phyloP scores from a whole-genome alignment of 805 yeast genomes.

The Sugiyamaella americana region DNA sequence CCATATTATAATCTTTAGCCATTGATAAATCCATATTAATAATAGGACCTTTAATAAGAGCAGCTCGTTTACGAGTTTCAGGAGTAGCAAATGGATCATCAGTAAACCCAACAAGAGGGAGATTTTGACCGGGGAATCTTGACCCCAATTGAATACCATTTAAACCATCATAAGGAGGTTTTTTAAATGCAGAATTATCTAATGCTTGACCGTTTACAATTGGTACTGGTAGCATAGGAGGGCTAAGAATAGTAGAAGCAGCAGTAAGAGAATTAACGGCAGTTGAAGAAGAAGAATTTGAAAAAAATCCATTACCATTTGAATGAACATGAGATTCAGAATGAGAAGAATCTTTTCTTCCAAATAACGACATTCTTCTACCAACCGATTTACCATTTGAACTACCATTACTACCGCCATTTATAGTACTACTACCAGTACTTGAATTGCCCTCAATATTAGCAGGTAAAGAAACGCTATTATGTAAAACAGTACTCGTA shows the following conservation, averaged over 20 bases:
- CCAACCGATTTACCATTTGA: constrained; percentile 1
- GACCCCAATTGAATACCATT: constrained; percentile 34
- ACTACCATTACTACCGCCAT: background rate
- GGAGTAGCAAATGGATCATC: constrained; percentile 42
- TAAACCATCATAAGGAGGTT: constrained; percentile 20
- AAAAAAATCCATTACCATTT: background rate
- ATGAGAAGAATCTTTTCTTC: constrained; percentile 3
- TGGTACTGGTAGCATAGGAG: no score
- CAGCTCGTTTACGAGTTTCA: constrained; percentile 73
- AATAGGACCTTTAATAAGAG: constrained; percentile 75
- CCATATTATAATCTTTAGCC: constrained; percentile 44
- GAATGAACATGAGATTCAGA: background rate
- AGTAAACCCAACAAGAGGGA: constrained; percentile 42
- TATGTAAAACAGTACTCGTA: constrained; percentile 1
- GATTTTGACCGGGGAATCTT: constrained; percentile 38
- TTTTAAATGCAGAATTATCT: constrained; percentile 8
- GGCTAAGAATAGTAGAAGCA: background rate
- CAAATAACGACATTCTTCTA: constrained; percentile 11
- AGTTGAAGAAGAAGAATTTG: background rate
- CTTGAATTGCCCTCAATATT: background rate
- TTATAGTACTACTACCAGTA: background rate
- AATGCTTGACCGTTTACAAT: constrained; percentile 3
- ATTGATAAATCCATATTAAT: constrained; percentile 70
- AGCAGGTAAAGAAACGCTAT: constrained; percentile 9
- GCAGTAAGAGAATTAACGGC: background rate